phyloP scores from a whole-genome alignment of 148 eudicot genomes.

The Rhododendron henanense region DNA sequence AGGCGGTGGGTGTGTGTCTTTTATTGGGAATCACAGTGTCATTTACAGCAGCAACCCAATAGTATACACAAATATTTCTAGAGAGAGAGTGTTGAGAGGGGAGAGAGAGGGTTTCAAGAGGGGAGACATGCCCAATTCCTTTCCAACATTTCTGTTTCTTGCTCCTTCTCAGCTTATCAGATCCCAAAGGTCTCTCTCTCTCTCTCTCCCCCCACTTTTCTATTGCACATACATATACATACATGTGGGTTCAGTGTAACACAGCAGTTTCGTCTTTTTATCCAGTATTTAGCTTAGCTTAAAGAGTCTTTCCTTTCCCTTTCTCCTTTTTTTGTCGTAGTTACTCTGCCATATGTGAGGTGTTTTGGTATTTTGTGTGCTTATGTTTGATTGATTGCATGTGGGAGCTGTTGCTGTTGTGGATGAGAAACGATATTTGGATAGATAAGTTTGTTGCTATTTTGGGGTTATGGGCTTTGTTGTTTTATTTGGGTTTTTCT shows the following conservation, averaged over 20 bases:
- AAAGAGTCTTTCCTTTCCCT: not conserved
- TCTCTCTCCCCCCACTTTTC: not conserved
- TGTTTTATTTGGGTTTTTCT: not conserved
- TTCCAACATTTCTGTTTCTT: constrained; percentile 53
- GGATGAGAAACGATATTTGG: not conserved
- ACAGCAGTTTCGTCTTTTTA: not conserved
- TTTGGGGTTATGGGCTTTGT: not conserved
- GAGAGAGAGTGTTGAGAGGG: constrained; percentile 15
- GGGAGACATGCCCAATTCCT: constrained; percentile 61
- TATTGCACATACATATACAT: not conserved
- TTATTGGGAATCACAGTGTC: not conserved
- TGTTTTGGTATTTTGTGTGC: not conserved
- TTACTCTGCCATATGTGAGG: not conserved
- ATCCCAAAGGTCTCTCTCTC: constrained; percentile 37
- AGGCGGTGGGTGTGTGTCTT: constrained; percentile 1
- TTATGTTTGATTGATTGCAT: constrained; percentile 27
- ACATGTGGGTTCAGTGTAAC: not conserved
- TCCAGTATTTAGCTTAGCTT: not conserved
- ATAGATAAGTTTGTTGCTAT: not conserved
- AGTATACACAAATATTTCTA: not conserved
- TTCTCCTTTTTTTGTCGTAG: not conserved
- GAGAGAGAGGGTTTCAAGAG: constrained; percentile 19
- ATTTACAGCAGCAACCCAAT: not conserved
- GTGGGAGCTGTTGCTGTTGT: constrained; percentile 17
- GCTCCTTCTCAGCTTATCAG: constrained; percentile 41